Evolutionary conservation across 2,329 filamentous ascomycete species (phyloP).

Genomic region (Tolypocladium album): DNA sequence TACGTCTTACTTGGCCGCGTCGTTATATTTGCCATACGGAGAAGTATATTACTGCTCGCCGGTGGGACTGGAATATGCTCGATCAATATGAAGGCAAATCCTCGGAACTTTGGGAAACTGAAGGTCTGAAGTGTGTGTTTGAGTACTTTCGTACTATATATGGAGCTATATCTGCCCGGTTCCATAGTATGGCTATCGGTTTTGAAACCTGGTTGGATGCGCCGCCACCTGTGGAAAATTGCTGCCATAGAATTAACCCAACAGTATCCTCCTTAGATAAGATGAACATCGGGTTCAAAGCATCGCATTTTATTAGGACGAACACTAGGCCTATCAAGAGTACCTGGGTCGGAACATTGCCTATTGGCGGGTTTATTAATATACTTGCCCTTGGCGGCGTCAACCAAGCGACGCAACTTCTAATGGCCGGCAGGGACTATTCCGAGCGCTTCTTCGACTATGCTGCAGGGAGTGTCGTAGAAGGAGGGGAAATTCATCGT

Average conservation of each 20-base stretch:
- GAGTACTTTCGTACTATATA: no score
- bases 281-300: background rate
- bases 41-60: no score
- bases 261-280: no score
- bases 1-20: background rate
- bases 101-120: background rate
- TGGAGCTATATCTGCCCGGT: no score
- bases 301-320: background rate
- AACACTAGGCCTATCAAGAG: background rate
- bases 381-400: background rate
- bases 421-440: background rate
- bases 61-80: background rate
- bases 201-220: no score
- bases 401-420: background rate
- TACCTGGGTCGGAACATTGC: background rate
- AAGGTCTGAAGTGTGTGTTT: background rate
- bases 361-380: background rate
- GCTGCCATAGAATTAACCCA: no score
- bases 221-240: no score
- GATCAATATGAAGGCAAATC: background rate
- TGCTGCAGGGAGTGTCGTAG: background rate
- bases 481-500: background rate
- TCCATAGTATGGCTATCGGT: no score
- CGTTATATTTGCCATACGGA: background rate
- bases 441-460: background rate